Conservation (phyloP, 129 eudicot genomes). For the Lactuca saligna region DNA sequence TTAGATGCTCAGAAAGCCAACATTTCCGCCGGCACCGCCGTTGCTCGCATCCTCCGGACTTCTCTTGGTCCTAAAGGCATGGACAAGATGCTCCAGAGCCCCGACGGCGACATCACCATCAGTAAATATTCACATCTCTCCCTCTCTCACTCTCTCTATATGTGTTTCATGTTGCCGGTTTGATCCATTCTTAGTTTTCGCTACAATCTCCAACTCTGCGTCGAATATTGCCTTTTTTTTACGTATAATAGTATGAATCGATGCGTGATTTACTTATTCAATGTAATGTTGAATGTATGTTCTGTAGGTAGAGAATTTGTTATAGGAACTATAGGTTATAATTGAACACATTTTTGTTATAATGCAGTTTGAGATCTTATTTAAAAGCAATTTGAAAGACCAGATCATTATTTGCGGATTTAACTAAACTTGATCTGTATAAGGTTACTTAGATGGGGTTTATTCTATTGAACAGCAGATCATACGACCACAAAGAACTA, state of each 20-base stretch:
- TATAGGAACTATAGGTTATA: not conserved
- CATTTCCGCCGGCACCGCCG: constrained; percentile 96
- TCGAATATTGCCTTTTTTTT: not conserved
- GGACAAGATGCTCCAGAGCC: constrained; percentile 98
- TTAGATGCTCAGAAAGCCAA: constrained; percentile 94
- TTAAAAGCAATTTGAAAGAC: not conserved
- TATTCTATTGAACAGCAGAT: no score
- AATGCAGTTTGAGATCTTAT: not conserved
- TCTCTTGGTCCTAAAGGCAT: constrained; percentile 98
- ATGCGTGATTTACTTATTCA: not conserved
- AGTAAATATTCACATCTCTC: constrained; percentile 36
- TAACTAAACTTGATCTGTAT: no score
- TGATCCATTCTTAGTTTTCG: not conserved
- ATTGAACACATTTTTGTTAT: not conserved
- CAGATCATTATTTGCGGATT: no score
- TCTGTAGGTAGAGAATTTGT: not conserved
- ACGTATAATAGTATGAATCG: not conserved
- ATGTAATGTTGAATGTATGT: not conserved
- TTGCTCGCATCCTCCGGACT: constrained; percentile 90
- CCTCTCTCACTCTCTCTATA: not conserved
- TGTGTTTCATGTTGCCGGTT: not conserved
- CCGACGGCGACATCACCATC: constrained; percentile 95
- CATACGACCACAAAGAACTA: no score
- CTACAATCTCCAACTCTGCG: not conserved
- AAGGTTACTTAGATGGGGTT: no score